phyloP scores from a whole-genome alignment of 106 monocot species.

The Cymbidium sinense region DNA sequence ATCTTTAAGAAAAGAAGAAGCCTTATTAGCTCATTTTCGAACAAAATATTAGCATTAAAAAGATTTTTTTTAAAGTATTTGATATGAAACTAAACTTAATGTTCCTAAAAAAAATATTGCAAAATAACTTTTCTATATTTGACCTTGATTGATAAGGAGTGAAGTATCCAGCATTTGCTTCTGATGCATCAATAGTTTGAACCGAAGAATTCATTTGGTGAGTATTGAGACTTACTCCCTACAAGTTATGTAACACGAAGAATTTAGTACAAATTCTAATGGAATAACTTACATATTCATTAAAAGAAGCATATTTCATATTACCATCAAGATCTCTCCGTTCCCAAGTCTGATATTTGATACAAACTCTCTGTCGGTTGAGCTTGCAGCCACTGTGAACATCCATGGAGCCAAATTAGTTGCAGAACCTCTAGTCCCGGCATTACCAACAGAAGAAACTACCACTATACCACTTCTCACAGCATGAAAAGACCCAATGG shows the following conservation, averaged over 20 bases:
- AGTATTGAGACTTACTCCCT: conserved; percentile 87
- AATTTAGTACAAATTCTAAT: not conserved
- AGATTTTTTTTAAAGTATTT: no score
- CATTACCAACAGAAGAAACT: conserved; percentile 81
- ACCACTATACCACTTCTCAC: conserved; percentile 58
- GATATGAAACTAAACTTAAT: no score
- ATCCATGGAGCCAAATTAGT: conserved; percentile 97
- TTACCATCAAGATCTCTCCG: conserved; percentile 57
- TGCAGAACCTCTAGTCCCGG: conserved; percentile 53
- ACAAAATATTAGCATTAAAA: no score
- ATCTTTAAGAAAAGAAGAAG: no score
- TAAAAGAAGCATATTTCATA: not conserved
- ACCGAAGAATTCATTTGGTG: conserved; percentile 48
- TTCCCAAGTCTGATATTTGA: conserved; percentile 65
- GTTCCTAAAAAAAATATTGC: no score
- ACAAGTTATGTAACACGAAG: not conserved
- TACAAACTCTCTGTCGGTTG: conserved; percentile 76
- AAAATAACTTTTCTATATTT: not conserved
- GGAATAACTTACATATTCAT: not conserved
- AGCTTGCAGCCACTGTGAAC: conserved; percentile 82
- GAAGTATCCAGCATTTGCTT: conserved; percentile 74
- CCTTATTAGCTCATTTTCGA: no score
- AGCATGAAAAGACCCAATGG: conserved; percentile 89
- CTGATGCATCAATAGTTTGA: conserved; percentile 60
- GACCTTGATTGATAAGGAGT: conserved; percentile 91